Evolutionary conservation across 768 basidiomycete genomes (phyloP).

Genomic region (Holtermannia corniformis): DNA sequence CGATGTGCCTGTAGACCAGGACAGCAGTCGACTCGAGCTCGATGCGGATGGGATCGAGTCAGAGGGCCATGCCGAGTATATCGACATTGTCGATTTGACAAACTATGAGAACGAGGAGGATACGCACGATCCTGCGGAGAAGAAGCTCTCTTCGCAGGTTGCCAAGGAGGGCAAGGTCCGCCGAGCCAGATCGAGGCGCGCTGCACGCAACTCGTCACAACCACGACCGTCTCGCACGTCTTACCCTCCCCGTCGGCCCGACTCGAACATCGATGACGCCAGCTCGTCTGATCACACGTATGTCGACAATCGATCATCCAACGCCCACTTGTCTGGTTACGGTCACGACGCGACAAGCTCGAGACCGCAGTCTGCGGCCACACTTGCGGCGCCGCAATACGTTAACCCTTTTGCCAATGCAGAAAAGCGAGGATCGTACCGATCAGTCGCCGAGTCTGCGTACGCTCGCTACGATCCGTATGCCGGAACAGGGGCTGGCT

Average conservation of each 20-base stretch:
- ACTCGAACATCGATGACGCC: neutral
- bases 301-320: neutral
- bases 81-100: conserved; percentile 53
- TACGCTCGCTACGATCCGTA: conserved; percentile 27
- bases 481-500: neutral
- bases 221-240: conserved; percentile 2
- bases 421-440: conserved; percentile 9
- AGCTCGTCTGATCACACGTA: conserved; percentile 2
- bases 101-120: conserved; percentile 70
- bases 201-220: conserved; percentile 1
- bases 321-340: neutral
- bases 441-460: conserved; percentile 24
- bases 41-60: conserved; percentile 9
- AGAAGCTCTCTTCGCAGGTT: conserved; percentile 48
- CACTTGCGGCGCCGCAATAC: neutral
- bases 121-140: conserved; percentile 52
- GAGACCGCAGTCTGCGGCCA: neutral
- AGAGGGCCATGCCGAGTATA: conserved; percentile 7
- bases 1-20: conserved; percentile 10
- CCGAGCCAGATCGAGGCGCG: conserved; percentile 46
- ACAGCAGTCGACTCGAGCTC: conserved; percentile 3
- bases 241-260: neutral
- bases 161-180: conserved; percentile 57
- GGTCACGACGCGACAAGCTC: neutral
- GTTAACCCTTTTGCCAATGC: neutral